Base-by-base conservation (phyloP, 2,329 filamentous ascomycete genomes). In the Ophiostoma perfectum region DNA sequence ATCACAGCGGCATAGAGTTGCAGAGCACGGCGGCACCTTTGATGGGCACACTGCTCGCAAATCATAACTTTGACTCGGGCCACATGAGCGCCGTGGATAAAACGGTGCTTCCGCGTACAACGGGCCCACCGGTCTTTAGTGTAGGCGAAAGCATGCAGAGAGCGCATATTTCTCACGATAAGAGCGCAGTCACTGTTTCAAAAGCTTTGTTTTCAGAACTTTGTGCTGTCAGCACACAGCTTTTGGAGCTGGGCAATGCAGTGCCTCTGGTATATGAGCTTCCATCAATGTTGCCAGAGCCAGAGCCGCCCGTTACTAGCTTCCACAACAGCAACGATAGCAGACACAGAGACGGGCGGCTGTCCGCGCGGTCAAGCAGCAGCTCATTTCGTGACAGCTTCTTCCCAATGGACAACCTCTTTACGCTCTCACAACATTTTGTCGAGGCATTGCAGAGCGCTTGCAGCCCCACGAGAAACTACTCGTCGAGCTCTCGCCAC, bases 341-440 rank as follows among this genome's bases (percentile, higher is more conserved):
- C 16, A 66, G 27, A 11, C 47, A 38, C 5, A 36, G 38, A n/a
- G 44, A 14, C 27, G 65, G 47, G 3, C 39, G 62, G 27, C 27
- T 63, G 36, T 42, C 65, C 5, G 27, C 18, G 5, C 44, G 14
- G 14, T 45, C 64, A 9, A 47, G 45, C 7, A 55, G n/a, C 64
- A 55, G 47, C 47, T 52, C 47, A 18, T 16, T 41, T 5, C 52
- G 74, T 70, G 55, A 69, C 67, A 38, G 69, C 70, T 68, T 76
- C 73, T 81, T 81, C 63, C 78, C 79, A 3, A 76, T 81, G 45
- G 78, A 80, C 63, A 76, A 77, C 47, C 77, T 81, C 73, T 81
- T 80, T 72, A 75, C 78, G 67, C 74, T 80, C 38, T 80, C 79
- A 4, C 76, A 76, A 7, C 68, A 73, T 5, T 76, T 80, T 7